Evolutionary conservation across 495 filamentous ascomycete species (phyloP).

Genomic region (Cryomyces minteri): DNA sequence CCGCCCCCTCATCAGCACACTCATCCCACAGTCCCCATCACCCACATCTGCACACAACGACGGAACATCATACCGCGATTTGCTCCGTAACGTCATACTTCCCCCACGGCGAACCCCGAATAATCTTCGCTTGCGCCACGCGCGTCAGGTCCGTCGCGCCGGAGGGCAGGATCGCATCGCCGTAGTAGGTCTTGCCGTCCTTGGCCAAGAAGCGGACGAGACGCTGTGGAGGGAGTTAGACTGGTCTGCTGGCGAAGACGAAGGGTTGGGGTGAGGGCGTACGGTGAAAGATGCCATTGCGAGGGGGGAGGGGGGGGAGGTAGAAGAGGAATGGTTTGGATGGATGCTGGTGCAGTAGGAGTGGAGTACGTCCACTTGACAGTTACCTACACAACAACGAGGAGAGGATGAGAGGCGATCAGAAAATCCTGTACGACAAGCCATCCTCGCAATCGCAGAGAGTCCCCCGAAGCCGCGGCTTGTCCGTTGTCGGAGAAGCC

Average conservation of each 20-base stretch:
- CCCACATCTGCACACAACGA: too few relatives aligned
- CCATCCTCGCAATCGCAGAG: too few relatives aligned
- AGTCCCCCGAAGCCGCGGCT: too few relatives aligned
- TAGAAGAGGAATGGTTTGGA: not conserved
- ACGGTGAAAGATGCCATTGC: not conserved
- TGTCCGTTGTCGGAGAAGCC: too few relatives aligned
- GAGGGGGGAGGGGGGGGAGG: not conserved
- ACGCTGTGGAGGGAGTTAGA: slow-evolving; percentile 27
- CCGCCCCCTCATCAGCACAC: not conserved
- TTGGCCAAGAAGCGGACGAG: slow-evolving; percentile 64
- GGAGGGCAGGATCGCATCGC: slow-evolving; percentile 58
- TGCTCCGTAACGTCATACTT: slow-evolving; percentile 52
- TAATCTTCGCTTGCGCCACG: slow-evolving; percentile 36
- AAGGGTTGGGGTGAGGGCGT: not conserved
- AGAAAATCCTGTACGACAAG: too few relatives aligned
- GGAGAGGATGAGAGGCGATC: too few relatives aligned
- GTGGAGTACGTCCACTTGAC: too few relatives aligned
- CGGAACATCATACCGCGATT: slow-evolving; percentile 27
- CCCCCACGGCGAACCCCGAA: slow-evolving; percentile 14
- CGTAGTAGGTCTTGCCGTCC: slow-evolving; percentile 62
- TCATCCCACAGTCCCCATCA: too few relatives aligned
- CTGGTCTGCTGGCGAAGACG: not conserved
- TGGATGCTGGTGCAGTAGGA: too few relatives aligned
- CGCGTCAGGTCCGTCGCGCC: slow-evolving; percentile 49
- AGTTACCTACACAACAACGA: too few relatives aligned